phyloP scores from a whole-genome alignment of 768 basidiomycete genomes.

The Paxillus ammoniavirescens region DNA sequence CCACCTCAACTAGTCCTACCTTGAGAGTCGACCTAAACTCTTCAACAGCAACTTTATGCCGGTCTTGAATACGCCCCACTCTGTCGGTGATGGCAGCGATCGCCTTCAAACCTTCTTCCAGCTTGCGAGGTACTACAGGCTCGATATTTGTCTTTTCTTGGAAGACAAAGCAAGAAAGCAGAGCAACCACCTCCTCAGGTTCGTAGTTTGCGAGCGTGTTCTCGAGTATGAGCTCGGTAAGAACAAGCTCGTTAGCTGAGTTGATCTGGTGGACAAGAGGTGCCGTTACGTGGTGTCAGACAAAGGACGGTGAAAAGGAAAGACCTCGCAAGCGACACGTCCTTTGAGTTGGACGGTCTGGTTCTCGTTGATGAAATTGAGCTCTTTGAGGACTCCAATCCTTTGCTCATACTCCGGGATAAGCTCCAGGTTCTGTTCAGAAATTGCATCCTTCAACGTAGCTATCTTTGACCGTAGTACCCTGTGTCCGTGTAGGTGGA shows the following conservation, averaged over 20 bases:
- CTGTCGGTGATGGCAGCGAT: conserved; percentile 78
- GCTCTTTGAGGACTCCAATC: conserved; percentile 83
- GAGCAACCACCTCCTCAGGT: conserved; percentile 93
- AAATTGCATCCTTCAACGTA: conserved; percentile 78
- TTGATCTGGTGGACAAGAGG: conserved; percentile 68
- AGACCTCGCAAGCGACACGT: conserved; percentile 95
- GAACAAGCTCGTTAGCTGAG: conserved; percentile 93
- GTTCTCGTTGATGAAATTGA: conserved; percentile 94
- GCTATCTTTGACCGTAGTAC: conserved; percentile 72
- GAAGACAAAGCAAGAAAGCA: conserved; percentile 96
- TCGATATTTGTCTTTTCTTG: conserved; percentile 96
- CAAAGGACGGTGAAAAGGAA: conserved; percentile 1
- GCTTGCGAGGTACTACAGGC: conserved; percentile 73
- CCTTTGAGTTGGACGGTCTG: conserved; percentile 95
- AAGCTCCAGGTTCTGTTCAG: conserved; percentile 95
- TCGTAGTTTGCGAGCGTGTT: conserved; percentile 90
- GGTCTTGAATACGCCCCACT: conserved; percentile 71
- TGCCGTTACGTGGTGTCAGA: not conserved
- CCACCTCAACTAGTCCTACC: conserved; percentile 91
- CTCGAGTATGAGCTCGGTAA: conserved; percentile 96
- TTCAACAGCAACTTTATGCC: conserved; percentile 73
- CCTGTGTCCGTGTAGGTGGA: conserved; percentile 70
- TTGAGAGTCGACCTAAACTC: conserved; percentile 81
- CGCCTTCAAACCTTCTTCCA: conserved; percentile 76
- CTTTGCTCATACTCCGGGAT: conserved; percentile 97